Evolutionary conservation across 352 stramenopile species (phyloP).

Genomic region (Globisporangium rhizosaccharum): DNA sequence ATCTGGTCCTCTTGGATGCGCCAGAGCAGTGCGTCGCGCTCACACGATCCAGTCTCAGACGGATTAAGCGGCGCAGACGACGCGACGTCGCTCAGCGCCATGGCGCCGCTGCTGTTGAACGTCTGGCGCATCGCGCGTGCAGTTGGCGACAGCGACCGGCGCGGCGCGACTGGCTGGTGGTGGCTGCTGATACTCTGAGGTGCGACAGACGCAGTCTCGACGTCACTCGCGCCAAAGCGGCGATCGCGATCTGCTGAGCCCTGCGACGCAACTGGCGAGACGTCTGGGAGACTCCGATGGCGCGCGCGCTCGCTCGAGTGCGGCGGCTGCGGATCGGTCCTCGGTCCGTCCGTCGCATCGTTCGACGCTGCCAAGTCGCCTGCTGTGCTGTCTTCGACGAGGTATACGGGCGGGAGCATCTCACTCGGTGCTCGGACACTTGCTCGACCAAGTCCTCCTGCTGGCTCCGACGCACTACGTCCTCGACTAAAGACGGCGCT

Average conservation of each 20-base stretch:
- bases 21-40: slow-evolving; percentile 66
- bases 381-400: slow-evolving; percentile 64
- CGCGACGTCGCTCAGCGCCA: slow-evolving; percentile 37
- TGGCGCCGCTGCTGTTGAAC: neutral
- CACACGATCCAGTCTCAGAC: slow-evolving; percentile 43
- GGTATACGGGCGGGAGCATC: slow-evolving; percentile 67
- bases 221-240: slow-evolving; percentile 2
- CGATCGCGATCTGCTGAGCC: slow-evolving; percentile 19
- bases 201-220: neutral
- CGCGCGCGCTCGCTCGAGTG: neutral
- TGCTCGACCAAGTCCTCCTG: neutral
- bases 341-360: no score
- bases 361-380: slow-evolving; percentile 6
- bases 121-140: neutral
- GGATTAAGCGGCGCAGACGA: slow-evolving; percentile 42
- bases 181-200: neutral
- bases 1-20: slow-evolving; percentile 95
- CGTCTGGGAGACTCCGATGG: slow-evolving; percentile 2
- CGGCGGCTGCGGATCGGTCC: no score
- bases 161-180: neutral
- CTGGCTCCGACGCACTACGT: no score
- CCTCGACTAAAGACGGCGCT: slow-evolving; percentile 41
- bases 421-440: slow-evolving; percentile 4
- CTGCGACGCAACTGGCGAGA: slow-evolving; percentile 25
- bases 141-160: neutral